Evolutionary conservation across 768 basidiomycete genomes (phyloP).

Genomic region (Hemileccinum impolitum): DNA sequence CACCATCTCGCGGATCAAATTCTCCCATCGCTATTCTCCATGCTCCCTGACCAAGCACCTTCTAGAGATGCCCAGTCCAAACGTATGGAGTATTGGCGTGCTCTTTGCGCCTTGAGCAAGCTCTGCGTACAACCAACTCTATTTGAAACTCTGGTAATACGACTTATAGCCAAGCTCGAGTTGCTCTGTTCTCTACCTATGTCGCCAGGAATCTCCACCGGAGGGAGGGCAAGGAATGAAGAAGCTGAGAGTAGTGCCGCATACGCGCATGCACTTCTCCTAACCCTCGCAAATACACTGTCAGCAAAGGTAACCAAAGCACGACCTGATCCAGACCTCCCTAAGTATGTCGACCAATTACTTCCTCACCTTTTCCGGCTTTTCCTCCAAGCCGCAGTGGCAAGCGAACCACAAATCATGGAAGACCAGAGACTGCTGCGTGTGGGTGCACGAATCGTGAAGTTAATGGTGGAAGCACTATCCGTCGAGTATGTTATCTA

Average conservation of each 20-base stretch:
- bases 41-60: constrained; percentile 70
- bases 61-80: constrained; percentile 47
- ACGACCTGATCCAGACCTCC: constrained; percentile 64
- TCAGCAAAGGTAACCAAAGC: constrained; percentile 42
- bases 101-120: constrained; percentile 62
- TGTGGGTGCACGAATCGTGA: constrained; percentile 62
- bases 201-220: constrained; percentile 1
- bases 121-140: constrained; percentile 73
- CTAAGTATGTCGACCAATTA: constrained; percentile 76
- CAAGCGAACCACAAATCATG: constrained; percentile 23
- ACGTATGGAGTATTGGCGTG: constrained; percentile 64
- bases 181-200: constrained; percentile 46
- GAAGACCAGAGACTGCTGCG: constrained; percentile 35
- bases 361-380: constrained; percentile 71
- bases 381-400: constrained; percentile 42
- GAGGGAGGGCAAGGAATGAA: constrained; percentile 9
- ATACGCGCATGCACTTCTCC: constrained; percentile 81
- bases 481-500: constrained; percentile 55
- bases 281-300: constrained; percentile 63
- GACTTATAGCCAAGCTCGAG: constrained; percentile 75
- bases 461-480: constrained; percentile 61
- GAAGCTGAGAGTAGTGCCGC: constrained; percentile 67
- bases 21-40: constrained; percentile 74
- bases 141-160: constrained; percentile 82
- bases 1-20: constrained; percentile 68